phyloP scores from a whole-genome alignment of 306 rosid species.

The Citrullus colocynthis region DNA sequence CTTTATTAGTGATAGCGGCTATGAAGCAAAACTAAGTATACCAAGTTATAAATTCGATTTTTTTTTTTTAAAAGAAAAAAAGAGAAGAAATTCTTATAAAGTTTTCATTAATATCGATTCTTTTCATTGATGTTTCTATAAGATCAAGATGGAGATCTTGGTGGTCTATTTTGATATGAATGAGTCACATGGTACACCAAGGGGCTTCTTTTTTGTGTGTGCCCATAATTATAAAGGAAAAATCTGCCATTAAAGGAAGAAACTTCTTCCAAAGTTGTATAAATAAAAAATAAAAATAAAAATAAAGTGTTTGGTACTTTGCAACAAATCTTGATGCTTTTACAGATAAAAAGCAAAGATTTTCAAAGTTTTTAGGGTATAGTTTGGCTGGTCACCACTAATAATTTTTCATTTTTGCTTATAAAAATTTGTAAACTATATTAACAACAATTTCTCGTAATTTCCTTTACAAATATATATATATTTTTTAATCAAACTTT shows the following conservation, averaged over 20 bases:
- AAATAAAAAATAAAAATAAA: background rate
- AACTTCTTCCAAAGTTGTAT: background rate
- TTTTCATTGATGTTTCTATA: background rate
- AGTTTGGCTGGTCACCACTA: background rate
- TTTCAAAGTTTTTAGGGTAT: background rate
- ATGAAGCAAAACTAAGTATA: too few relatives aligned
- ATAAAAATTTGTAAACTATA: too few relatives aligned
- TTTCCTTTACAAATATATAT: too few relatives aligned
- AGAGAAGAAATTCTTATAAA: too few relatives aligned
- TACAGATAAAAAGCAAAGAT: background rate
- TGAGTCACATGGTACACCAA: background rate
- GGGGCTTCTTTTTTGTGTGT: background rate
- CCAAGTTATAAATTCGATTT: background rate
- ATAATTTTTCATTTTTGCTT: too few relatives aligned
- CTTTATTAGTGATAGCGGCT: too few relatives aligned
- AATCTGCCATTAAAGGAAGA: background rate
- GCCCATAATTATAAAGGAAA: background rate
- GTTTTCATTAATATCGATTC: background rate
- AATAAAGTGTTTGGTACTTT: background rate
- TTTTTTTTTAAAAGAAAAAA: too few relatives aligned
- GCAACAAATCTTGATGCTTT: background rate
- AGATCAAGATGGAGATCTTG: background rate
- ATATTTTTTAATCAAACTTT: too few relatives aligned
- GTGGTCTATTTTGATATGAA: background rate
- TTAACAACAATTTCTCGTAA: too few relatives aligned